Percentiles rank a stretch among this genome's conserved stretches.
Evolutionary conservation across 768 basidiomycete genomes (phyloP).

Genomic region (Termitomyces sp.): DNA sequence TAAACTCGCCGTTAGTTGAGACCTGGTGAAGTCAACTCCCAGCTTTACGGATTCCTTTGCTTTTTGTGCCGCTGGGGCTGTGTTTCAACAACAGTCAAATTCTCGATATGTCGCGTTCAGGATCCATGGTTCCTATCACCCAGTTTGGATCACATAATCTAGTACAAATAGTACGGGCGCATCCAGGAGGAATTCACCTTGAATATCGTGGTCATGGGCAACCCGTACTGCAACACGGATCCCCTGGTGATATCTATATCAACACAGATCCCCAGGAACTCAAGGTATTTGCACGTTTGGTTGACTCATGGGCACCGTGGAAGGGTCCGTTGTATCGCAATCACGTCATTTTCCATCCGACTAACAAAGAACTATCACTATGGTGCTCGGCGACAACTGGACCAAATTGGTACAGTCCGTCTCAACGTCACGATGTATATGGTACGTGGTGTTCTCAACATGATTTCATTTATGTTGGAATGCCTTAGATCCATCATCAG

Average conservation of each 20-base stretch:
- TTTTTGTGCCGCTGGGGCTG: too few relatives aligned
- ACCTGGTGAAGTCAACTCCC: too few relatives aligned
- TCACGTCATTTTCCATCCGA: background rate
- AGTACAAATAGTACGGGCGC: too few relatives aligned
- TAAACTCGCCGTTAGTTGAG: background rate
- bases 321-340: background rate
- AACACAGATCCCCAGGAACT: background rate
- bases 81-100: too few relatives aligned
- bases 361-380: background rate
- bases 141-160: background rate
- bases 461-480: background rate
- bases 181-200: background rate
- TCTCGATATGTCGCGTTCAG: background rate
- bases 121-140: background rate
- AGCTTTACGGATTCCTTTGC: too few relatives aligned
- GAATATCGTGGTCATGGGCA: slow-evolving; percentile 2
- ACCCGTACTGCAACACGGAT: background rate
- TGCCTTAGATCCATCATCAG: background rate
- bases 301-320: background rate
- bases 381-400: background rate
- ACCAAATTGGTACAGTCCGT: background rate
- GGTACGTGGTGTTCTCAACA: background rate
- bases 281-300: slow-evolving; percentile 1
- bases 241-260: slow-evolving; percentile 7
- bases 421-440: background rate